Conservation (phyloP, 2,329 filamentous ascomycete genomes). For the Hypoxylon sp. region DNA sequence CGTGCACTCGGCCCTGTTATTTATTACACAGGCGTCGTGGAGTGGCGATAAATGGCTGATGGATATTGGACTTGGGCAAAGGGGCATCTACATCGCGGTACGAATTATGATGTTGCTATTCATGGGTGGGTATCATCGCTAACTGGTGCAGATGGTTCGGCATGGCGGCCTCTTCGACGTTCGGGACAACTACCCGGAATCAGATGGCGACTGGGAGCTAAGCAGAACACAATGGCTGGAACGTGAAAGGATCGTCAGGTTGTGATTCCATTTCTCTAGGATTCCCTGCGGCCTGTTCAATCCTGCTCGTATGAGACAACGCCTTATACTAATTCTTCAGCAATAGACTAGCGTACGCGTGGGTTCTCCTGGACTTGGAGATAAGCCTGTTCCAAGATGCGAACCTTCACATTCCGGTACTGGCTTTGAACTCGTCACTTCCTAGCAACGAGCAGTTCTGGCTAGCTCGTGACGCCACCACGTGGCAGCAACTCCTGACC, state of each 20-base stretch:
- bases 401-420: slow-evolving; percentile 24
- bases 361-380: slow-evolving; percentile 25
- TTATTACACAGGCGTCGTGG: slow-evolving; percentile 27
- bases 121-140: neutral
- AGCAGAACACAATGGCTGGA: slow-evolving; percentile 18
- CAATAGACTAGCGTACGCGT: slow-evolving; percentile 22
- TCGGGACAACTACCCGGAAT: slow-evolving; percentile 11
- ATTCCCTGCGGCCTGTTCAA: neutral
- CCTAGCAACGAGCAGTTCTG: slow-evolving; percentile 22
- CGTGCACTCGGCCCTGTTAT: slow-evolving; percentile 21
- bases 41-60: slow-evolving; percentile 31
- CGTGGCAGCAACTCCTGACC: slow-evolving; percentile 17
- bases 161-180: slow-evolving; percentile 25
- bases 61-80: slow-evolving; percentile 25
- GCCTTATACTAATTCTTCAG: neutral
- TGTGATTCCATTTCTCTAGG: neutral
- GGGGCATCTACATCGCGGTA: slow-evolving; percentile 26
- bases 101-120: neutral
- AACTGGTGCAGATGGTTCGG: slow-evolving; percentile 20
- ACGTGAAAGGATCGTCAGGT: slow-evolving; percentile 26
- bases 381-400: slow-evolving; percentile 26
- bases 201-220: slow-evolving; percentile 7
- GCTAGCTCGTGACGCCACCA: slow-evolving; percentile 14
- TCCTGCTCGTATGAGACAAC: neutral
- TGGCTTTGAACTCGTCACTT: slow-evolving; percentile 19